A percentile compares a stretch with the other conserved stretches of the same genome.
Conservation (phyloP, 345 rosid genomes). For the Lepidium aucheri region DNA sequence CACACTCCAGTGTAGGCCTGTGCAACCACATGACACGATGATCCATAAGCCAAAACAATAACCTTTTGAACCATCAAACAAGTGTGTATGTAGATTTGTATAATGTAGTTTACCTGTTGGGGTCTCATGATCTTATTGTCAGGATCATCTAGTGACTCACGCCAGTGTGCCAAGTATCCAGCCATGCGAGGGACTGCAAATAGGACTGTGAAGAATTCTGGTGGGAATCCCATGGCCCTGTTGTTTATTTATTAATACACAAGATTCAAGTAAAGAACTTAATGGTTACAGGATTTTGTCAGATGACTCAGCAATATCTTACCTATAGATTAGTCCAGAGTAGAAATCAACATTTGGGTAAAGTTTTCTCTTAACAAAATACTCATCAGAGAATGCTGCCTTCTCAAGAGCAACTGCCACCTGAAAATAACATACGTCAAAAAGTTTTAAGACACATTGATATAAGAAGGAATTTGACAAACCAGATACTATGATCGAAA, state of each 20-base stretch:
- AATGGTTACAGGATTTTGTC: background rate
- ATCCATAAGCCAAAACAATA: background rate
- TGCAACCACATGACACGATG: background rate
- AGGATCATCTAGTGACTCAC: slow-evolving; percentile 91
- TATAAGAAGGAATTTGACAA: background rate
- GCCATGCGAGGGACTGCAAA: slow-evolving; percentile 98
- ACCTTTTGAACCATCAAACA: background rate
- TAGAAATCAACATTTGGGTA: slow-evolving; percentile 99
- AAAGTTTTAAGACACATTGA: background rate
- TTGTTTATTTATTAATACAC: background rate
- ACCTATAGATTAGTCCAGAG: slow-evolving; percentile 94
- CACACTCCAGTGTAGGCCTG: slow-evolving; percentile 86
- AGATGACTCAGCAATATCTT: background rate
- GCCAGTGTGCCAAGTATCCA: slow-evolving; percentile 93
- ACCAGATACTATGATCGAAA: background rate
- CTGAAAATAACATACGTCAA: slow-evolving; percentile 28
- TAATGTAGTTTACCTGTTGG: slow-evolving; percentile 55
- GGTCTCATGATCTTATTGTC: slow-evolving; percentile 99
- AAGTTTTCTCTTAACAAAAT: slow-evolving; percentile 79
- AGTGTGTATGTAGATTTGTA: background rate
- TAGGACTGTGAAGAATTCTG: slow-evolving; percentile 91
- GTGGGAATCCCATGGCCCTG: slow-evolving; percentile 99
- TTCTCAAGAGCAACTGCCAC: slow-evolving; percentile 93
- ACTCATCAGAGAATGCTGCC: slow-evolving; percentile 90
- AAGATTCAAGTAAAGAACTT: background rate